Conservation (phyloP, 768 basidiomycete species). For the Podaxis carcinomalis region DNA sequence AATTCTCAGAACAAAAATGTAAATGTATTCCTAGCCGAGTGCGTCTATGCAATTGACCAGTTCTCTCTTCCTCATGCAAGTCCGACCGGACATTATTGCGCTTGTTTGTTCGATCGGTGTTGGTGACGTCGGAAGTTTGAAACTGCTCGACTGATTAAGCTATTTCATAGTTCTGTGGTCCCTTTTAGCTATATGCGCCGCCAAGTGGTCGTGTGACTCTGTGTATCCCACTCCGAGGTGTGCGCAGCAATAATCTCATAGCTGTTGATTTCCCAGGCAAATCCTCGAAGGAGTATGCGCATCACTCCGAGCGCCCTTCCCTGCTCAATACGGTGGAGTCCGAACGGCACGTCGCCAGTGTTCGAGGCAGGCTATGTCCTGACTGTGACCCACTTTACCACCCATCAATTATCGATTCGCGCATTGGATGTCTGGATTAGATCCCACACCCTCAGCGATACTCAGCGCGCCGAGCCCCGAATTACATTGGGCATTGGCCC, state of each 20-base stretch:
- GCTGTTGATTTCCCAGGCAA: background rate
- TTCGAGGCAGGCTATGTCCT: background rate
- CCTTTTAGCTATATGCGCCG: background rate
- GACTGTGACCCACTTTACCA: background rate
- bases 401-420: background rate
- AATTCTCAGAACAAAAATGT: constrained; percentile 1
- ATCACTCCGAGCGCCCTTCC: background rate
- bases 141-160: background rate
- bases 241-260: background rate
- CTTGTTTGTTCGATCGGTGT: background rate
- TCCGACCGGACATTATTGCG: background rate
- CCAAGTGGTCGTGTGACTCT: background rate
- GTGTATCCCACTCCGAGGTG: background rate
- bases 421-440: background rate
- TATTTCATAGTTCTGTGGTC: background rate
- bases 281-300: background rate
- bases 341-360: background rate
- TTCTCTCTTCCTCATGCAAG: background rate
- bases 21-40: background rate
- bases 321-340: background rate
- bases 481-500: background rate
- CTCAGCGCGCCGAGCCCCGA: no score
- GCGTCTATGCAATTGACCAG: background rate
- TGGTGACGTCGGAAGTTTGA: no score
- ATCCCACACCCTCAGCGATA: no score